Evolutionary conservation across 2,329 filamentous ascomycete species (phyloP), one percentile per base, ranked within the genome.

Genomic region (Alternaria sp.): DNA sequence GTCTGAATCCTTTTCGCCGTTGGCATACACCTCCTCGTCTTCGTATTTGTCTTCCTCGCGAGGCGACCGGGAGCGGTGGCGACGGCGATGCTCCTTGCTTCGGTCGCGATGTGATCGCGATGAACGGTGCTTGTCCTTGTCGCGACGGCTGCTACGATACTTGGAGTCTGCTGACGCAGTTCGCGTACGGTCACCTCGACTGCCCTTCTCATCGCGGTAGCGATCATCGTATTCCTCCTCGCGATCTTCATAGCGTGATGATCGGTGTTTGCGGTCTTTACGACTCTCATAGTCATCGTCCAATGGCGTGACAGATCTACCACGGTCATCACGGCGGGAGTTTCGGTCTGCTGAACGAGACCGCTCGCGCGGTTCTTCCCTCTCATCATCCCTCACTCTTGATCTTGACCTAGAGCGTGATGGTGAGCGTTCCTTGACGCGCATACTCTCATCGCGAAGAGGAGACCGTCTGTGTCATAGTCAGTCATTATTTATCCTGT

Each of bases 131-230:
- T 76, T 77, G 7, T 81, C 80, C 58, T 79, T 81, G 1, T 78
- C 80, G 30, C 76, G 74, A 24, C 79, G 88, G 66, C 87, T 88
- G 63, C 87, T 88, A 62, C 87, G 86, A 68, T 88, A 86, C 64
- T 84, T 87, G 38, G 78, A 79, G 9, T 87, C 86, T 1, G 85
- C 86, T 3, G 91, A 92, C 5, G 84, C 83, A 5, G 90, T 92
- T 58, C 89, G 84, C 1, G 90, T 88, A 48, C 86, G 84, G 48
- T 88, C 85, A 18, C 71, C 74, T 30, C 72, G 72, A 42, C 68
- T 70, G 0, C 89, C 88, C 51, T 85, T 84, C 48, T 88, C 85
- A 12, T 77, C 75, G 20, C 70, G 71, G 48, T 67, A 47, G 3
- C 68, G 64, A n/a, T 70, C 69, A 32, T 75, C 72, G 12, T 74